A percentile compares a stretch with the other conserved stretches of the same genome.
Evolutionary conservation across 164 flowering plant genomes (phyloP).

Genomic region (Stephania yunnanensis): DNA sequence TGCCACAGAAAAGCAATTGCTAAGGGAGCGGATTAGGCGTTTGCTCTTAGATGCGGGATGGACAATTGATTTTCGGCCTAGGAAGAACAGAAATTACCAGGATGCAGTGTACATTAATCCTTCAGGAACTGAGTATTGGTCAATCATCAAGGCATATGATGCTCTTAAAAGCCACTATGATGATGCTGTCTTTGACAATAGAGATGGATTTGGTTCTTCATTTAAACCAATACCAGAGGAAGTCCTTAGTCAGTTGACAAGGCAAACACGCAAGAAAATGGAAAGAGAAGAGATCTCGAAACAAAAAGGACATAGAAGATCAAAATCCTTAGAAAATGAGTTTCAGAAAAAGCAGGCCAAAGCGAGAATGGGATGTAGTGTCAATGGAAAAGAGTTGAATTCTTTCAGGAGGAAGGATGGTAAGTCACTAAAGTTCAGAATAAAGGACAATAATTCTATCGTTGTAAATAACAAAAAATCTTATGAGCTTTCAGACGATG

Average conservation of each 20-base stretch:
- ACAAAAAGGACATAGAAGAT: slow-evolving; percentile 25
- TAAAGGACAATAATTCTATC: slow-evolving; percentile 19
- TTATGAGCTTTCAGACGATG: slow-evolving; percentile 13
- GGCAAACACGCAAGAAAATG: slow-evolving; percentile 64
- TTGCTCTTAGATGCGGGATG: slow-evolving; percentile 63
- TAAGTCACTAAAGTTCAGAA: slow-evolving; percentile 32
- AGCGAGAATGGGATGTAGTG: slow-evolving; percentile 33
- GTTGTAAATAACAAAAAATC: slow-evolving; percentile 17
- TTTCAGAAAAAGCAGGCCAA: slow-evolving; percentile 22
- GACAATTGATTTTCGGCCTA: slow-evolving; percentile 58
- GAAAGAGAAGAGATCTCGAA: slow-evolving; percentile 52
- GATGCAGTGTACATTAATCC: slow-evolving; percentile 75
- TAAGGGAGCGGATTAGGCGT: slow-evolving; percentile 46
- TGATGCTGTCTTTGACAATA: slow-evolving; percentile 28
- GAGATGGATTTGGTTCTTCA: slow-evolving; percentile 25
- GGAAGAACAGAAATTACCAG: slow-evolving; percentile 44
- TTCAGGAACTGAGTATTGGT: slow-evolving; percentile 63
- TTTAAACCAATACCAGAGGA: slow-evolving; percentile 58
- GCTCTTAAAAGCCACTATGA: slow-evolving; percentile 39
- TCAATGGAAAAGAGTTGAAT: slow-evolving; percentile 34
- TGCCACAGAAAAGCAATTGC: slow-evolving; percentile 32
- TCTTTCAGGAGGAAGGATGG: slow-evolving; percentile 33
- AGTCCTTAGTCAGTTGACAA: slow-evolving; percentile 56
- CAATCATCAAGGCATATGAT: slow-evolving; percentile 61
- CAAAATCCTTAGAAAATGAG: slow-evolving; percentile 22